These are phyloP conservation scores for Dacryopinax primogenitus DNA, from an alignment of 768 basidiomycete genomes.

Conservation along the genomic window DNA sequence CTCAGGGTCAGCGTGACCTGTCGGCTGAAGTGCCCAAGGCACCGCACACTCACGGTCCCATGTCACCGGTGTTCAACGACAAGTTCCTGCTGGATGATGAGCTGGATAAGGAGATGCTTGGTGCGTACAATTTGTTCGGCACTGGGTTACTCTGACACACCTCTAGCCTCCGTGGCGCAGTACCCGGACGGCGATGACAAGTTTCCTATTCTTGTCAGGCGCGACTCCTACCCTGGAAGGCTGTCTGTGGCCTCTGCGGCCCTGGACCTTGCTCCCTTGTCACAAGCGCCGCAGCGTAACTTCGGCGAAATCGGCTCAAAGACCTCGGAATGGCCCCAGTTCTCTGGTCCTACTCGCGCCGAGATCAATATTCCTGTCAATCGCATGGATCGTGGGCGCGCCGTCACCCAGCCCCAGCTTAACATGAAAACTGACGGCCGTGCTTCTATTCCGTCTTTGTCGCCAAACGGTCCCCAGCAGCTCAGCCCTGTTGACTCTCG, in stretches of 20 bases:
- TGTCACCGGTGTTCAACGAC: slow-evolving; percentile 18
- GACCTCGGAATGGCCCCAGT: slow-evolving; percentile 91
- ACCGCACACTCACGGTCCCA: not conserved
- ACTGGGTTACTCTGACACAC: slow-evolving; percentile 8
- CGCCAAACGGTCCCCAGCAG: slow-evolving; percentile 24
- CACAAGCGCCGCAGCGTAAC: slow-evolving; percentile 61
- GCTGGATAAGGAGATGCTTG: slow-evolving; percentile 87
- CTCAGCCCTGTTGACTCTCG: slow-evolving; percentile 45
- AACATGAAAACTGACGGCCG: not conserved
- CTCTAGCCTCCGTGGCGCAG: slow-evolving; percentile 19
- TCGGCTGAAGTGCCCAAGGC: not conserved
- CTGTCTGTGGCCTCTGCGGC: slow-evolving; percentile 83
- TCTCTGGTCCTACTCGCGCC: slow-evolving; percentile 46
- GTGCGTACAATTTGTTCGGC: slow-evolving; percentile 35
- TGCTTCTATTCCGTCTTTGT: not conserved
- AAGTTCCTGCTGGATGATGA: slow-evolving; percentile 79
- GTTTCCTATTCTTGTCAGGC: slow-evolving; percentile 36
- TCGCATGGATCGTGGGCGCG: slow-evolving; percentile 29
- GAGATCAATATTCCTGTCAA: slow-evolving; percentile 60
- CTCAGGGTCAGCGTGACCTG: not conserved
- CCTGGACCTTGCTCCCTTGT: slow-evolving; percentile 79
- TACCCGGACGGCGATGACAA: slow-evolving; percentile 60
- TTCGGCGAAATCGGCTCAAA: slow-evolving; percentile 55
- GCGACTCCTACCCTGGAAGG: slow-evolving; percentile 48
- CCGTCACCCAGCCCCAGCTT: not conserved